Evolutionary conservation across 225 moss, liverwort and hornwort species (phyloP).

Genomic region (Sphagnum contortum): DNA sequence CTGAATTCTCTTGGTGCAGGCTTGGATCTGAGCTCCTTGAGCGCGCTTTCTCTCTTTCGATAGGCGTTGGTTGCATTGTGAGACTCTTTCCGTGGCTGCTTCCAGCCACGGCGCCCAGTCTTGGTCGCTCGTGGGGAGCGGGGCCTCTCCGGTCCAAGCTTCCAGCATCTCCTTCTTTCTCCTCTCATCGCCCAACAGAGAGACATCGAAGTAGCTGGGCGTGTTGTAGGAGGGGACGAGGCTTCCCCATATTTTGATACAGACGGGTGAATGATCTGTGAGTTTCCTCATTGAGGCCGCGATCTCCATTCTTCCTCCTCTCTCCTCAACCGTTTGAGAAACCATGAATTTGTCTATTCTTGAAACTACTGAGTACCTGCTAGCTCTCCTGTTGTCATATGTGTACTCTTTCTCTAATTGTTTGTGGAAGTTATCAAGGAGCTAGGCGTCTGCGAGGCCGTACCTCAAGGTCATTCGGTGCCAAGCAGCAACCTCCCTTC

Average conservation of each 20-base stretch:
- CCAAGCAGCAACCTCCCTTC: not conserved
- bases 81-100: not conserved
- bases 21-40: not conserved
- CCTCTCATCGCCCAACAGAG: not conserved
- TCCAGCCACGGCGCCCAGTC: not conserved
- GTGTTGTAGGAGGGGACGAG: not conserved
- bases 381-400: not conserved
- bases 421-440: not conserved
- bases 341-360: not conserved
- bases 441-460: not conserved
- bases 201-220: not conserved
- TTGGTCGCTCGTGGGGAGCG: not conserved
- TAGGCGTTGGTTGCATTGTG: not conserved
- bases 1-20: not conserved
- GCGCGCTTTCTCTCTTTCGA: not conserved
- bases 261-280: not conserved
- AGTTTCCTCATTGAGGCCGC: not conserved
- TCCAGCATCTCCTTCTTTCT: too few species aligned
- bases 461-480: not conserved
- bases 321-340: not conserved
- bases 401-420: not conserved
- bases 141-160: not conserved
- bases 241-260: not conserved
- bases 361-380: too few species aligned
- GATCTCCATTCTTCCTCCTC: not conserved